phyloP scores from a whole-genome alignment of 352 stramenopile species.

The Phytophthora uliginosa region DNA sequence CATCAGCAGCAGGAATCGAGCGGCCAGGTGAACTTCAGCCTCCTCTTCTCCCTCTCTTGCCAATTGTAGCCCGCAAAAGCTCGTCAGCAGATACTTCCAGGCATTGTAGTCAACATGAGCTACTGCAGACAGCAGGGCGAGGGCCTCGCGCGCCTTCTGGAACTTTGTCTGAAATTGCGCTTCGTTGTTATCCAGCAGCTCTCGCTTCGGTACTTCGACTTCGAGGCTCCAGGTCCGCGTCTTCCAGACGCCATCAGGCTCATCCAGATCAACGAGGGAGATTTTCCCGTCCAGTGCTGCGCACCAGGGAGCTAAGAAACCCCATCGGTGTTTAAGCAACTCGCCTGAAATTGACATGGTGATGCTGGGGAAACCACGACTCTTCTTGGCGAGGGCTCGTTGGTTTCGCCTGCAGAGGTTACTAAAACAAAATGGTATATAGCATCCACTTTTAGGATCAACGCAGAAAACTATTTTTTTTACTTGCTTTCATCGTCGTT shows the following conservation, averaged over 20 bases:
- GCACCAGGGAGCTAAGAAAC: background rate
- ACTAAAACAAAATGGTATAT: no score
- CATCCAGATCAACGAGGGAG: background rate
- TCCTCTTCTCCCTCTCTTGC: conserved; percentile 9
- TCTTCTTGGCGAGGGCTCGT: no score
- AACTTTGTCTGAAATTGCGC: background rate
- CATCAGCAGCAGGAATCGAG: background rate
- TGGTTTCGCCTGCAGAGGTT: no score
- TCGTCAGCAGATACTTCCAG: conserved; percentile 31
- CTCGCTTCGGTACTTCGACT: background rate
- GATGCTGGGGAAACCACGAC: background rate
- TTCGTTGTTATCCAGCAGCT: background rate
- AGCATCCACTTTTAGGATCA: no score
- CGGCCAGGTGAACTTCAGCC: background rate
- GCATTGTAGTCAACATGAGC: conserved; percentile 22
- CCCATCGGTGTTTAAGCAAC: background rate
- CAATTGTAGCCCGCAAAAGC: conserved; percentile 20
- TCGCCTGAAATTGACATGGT: background rate
- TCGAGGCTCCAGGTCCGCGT: background rate
- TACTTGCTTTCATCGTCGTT: no score
- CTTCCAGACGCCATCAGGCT: background rate
- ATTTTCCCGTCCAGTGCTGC: background rate
- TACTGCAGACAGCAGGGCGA: conserved; percentile 36
- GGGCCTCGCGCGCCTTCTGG: background rate
- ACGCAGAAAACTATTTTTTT: no score